phyloP scores from a whole-genome alignment of 2,329 filamentous ascomycete genomes.

The Pseudogymnoascus sp. region DNA sequence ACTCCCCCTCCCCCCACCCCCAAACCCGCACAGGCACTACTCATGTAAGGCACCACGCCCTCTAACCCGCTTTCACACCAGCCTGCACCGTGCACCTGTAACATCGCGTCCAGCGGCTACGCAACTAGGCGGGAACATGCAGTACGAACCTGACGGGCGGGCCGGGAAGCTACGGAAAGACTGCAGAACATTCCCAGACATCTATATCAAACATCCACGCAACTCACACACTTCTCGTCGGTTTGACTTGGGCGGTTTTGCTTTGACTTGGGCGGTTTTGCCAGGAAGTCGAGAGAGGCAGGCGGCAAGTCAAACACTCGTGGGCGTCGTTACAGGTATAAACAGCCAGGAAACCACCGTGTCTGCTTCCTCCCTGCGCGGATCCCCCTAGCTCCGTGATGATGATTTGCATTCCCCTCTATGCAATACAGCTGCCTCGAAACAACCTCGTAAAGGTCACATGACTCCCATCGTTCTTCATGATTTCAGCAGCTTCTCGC shows the following conservation, averaged over 20 bases:
- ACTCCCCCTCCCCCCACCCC: background rate
- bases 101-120: slow-evolving; percentile 6
- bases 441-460: background rate
- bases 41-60: background rate
- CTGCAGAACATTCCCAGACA: background rate
- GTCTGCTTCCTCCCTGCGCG: background rate
- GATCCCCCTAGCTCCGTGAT: background rate
- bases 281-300: background rate
- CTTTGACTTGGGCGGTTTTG: background rate
- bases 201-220: background rate
- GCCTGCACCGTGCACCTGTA: slow-evolving; percentile 1
- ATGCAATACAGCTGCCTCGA: background rate
- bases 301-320: slow-evolving; percentile 1
- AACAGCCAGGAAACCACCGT: background rate
- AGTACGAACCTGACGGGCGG: slow-evolving; percentile 3
- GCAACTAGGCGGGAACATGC: slow-evolving; percentile 3
- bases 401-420: background rate
- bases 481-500: background rate
- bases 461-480: background rate
- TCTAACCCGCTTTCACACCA: background rate
- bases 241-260: background rate
- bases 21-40: background rate
- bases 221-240: background rate
- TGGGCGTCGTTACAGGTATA: background rate
- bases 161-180: background rate